Conservation (phyloP, 2,329 filamentous ascomycete species). For the Intubia oerlemansii region DNA sequence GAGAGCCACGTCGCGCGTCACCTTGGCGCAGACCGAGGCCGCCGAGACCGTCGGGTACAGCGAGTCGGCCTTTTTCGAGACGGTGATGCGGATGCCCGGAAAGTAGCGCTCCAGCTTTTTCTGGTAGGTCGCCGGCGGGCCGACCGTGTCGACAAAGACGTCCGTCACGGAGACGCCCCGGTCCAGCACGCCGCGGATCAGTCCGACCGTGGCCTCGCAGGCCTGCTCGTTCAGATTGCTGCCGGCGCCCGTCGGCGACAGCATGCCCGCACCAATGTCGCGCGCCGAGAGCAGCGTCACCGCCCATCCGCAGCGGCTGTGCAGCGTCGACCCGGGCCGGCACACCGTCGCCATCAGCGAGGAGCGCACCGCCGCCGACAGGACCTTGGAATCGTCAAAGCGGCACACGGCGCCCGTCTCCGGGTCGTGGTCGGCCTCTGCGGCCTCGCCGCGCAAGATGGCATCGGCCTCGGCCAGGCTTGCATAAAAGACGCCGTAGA, state of each 20-base stretch:
- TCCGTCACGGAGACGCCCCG: slow-evolving; percentile 65
- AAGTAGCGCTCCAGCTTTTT: slow-evolving; percentile 66
- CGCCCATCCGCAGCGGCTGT: slow-evolving; percentile 56
- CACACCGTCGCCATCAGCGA: slow-evolving; percentile 50
- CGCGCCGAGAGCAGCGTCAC: slow-evolving; percentile 60
- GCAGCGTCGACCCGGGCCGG: slow-evolving; percentile 27
- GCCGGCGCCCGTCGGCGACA: slow-evolving; percentile 36
- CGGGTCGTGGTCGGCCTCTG: slow-evolving; percentile 3
- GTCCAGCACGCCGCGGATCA: slow-evolving; percentile 59
- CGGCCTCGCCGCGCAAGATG: slow-evolving; percentile 36
- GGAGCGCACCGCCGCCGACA: slow-evolving; percentile 61
- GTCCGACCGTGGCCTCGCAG: slow-evolving; percentile 68
- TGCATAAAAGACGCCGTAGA: slow-evolving; percentile 52
- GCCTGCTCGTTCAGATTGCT: slow-evolving; percentile 92
- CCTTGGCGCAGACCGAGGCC: slow-evolving; percentile 87
- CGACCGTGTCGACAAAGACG: slow-evolving; percentile 91
- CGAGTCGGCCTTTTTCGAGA: slow-evolving; percentile 81
- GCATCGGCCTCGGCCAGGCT: slow-evolving; percentile 50
- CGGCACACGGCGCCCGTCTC: slow-evolving; percentile 36
- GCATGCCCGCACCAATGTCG: slow-evolving; percentile 63
- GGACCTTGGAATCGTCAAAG: slow-evolving; percentile 90
- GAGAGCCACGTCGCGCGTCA: slow-evolving; percentile 76
- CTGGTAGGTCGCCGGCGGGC: slow-evolving; percentile 65
- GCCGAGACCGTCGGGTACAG: slow-evolving; percentile 85
- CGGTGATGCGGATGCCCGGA: slow-evolving; percentile 52